Conservation (phyloP, 768 basidiomycete genomes). For the Leccinum disarticulatum region DNA sequence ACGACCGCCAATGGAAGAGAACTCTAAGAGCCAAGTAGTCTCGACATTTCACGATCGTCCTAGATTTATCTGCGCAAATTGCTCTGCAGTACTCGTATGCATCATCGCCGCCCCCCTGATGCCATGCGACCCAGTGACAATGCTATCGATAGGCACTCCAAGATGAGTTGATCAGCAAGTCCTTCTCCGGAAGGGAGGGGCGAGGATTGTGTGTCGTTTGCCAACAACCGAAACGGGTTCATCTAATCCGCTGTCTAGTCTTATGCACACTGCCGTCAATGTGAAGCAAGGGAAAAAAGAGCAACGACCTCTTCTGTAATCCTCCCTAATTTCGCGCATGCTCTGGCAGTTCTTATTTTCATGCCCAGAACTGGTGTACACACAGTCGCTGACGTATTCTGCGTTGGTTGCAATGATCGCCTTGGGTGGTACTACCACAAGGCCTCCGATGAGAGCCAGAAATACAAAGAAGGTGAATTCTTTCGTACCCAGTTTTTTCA, state of each 20-base stretch:
- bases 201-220: slow-evolving; percentile 65
- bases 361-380: slow-evolving; percentile 70
- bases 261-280: slow-evolving; percentile 78
- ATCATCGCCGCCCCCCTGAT: background rate
- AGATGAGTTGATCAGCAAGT: slow-evolving; percentile 82
- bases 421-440: slow-evolving; percentile 85
- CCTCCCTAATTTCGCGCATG: slow-evolving; percentile 5
- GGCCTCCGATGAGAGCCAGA: slow-evolving; percentile 73
- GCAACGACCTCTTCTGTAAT: slow-evolving; percentile 70
- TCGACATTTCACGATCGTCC: slow-evolving; percentile 65
- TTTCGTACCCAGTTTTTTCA: background rate
- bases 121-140: background rate
- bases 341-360: slow-evolving; percentile 1
- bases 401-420: slow-evolving; percentile 74
- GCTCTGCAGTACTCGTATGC: slow-evolving; percentile 69
- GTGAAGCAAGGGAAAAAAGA: slow-evolving; percentile 72
- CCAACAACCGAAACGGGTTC: background rate
- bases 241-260: slow-evolving; percentile 37
- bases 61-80: slow-evolving; percentile 66
- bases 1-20: slow-evolving; percentile 28
- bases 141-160: slow-evolving; percentile 58
- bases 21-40: slow-evolving; percentile 57
- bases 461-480: slow-evolving; percentile 77
- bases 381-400: slow-evolving; percentile 79
- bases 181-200: slow-evolving; percentile 82